These are phyloP conservation scores for Urostyla sp. DNA, from an alignment of 73 alveolate species.

Conservation along the genomic window DNA sequence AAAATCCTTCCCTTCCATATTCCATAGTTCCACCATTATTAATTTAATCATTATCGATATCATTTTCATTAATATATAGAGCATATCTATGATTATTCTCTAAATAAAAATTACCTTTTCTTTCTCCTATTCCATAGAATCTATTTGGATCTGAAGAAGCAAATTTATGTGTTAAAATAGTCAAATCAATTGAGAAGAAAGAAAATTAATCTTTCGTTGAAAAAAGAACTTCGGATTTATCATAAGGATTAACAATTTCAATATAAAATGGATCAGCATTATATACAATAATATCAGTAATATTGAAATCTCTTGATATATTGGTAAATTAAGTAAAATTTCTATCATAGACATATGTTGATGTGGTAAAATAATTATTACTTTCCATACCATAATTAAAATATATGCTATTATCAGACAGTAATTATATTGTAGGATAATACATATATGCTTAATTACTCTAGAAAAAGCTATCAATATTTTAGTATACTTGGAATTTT, in stretches of 20 bases:
- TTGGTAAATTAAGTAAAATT: neutral
- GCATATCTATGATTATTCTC: conserved; percentile 40
- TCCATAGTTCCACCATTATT: conserved; percentile 14
- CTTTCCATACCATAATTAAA: neutral
- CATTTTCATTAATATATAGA: conserved; percentile 12
- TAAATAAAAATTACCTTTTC: conserved; percentile 34
- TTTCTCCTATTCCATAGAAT: conserved; percentile 46
- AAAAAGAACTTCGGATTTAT: conserved; percentile 2
- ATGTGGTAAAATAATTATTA: neutral
- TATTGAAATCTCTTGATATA: neutral
- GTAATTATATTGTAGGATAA: conserved; percentile 7
- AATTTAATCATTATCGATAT: neutral
- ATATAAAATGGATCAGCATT: conserved; percentile 37
- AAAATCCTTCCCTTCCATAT: conserved; percentile 38
- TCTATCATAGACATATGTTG: conserved; percentile 2
- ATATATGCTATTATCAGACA: conserved; percentile 22
- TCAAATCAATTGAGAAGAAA: conserved; percentile 32
- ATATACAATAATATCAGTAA: conserved; percentile 3
- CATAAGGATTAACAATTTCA: neutral
- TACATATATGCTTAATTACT: neutral
- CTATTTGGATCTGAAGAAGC: neutral
- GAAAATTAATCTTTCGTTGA: conserved; percentile 20
- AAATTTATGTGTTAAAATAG: neutral
- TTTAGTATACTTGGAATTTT: neutral
- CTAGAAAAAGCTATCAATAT: conserved; percentile 7